phyloP scores from a whole-genome alignment of 2,329 filamentous ascomycete genomes.

The Apiospora sp. region DNA sequence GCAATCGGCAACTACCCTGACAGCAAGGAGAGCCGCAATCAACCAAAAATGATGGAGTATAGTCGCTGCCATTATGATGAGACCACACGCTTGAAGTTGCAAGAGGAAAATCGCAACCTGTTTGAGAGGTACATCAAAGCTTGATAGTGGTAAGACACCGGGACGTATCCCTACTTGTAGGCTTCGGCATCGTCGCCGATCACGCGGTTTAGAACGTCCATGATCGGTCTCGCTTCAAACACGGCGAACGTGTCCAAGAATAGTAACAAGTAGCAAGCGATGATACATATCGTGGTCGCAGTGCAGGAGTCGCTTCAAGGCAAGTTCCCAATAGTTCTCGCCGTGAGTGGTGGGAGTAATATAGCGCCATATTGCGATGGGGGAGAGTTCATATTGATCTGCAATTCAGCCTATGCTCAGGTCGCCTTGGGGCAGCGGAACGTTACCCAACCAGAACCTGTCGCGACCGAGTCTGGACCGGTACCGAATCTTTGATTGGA shows the following conservation, averaged over 20 bases:
- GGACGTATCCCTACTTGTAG: constrained; percentile 15
- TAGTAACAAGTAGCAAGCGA: not conserved
- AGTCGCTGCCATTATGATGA: not conserved
- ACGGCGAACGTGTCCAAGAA: not conserved
- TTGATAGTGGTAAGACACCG: not conserved
- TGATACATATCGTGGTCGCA: not conserved
- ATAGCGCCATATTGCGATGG: constrained; percentile 4
- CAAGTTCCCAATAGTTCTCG: not conserved
- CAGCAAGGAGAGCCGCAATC: constrained; percentile 26
- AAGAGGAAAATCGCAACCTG: not conserved
- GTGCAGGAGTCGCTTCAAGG: constrained; percentile 11
- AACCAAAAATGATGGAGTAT: constrained; percentile 8
- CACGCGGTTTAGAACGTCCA: not conserved
- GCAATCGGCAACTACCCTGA: constrained; percentile 37
- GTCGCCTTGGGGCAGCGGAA: constrained; percentile 8
- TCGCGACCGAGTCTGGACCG: not conserved
- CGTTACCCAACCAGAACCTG: constrained; percentile 17
- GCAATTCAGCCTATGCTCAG: constrained; percentile 18
- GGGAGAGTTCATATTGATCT: constrained; percentile 7
- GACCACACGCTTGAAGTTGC: not conserved
- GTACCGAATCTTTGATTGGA: not conserved
- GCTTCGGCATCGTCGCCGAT: not conserved
- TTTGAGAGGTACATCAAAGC: not conserved
- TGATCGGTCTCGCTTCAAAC: not conserved
- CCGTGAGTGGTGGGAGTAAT: not conserved